Evolutionary conservation across 202 grass and related monocot species (phyloP).

Genomic region (Saccharum hybrid): DNA sequence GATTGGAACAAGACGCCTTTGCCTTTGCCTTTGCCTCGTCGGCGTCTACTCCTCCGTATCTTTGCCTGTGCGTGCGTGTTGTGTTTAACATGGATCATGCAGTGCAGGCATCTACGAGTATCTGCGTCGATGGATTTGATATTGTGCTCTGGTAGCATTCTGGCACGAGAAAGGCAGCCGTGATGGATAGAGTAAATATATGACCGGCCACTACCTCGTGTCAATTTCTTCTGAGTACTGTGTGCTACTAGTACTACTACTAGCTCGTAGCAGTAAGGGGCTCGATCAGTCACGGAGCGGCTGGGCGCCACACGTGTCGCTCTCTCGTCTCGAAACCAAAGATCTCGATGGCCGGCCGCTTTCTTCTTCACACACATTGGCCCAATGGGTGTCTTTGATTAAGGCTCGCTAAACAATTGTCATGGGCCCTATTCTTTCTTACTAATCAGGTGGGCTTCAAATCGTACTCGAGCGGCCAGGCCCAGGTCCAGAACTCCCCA

Average conservation of each 20-base stretch:
- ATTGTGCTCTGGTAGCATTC: neutral
- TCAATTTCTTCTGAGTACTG: no score
- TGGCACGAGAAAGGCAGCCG: neutral
- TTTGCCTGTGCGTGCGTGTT: neutral
- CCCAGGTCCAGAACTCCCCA: neutral
- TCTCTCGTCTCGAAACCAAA: neutral
- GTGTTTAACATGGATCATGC: conserved; percentile 29
- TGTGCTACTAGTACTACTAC: no score
- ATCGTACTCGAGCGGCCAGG: no score
- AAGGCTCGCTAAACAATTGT: neutral
- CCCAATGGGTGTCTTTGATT: neutral
- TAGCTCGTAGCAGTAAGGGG: neutral
- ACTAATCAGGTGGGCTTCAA: no score
- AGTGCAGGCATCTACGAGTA: neutral
- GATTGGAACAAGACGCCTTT: neutral
- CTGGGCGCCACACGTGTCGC: neutral
- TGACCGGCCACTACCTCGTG: no score
- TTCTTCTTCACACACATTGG: no score
- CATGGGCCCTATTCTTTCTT: neutral
- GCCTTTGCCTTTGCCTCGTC: neutral
- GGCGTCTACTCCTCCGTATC: neutral
- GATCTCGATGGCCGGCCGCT: neutral
- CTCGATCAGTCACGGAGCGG: no score
- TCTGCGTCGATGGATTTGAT: conserved; percentile 23
- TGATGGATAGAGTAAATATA: no score